phyloP scores from a whole-genome alignment of 805 yeast species.

The Yamadazyma sp. region DNA sequence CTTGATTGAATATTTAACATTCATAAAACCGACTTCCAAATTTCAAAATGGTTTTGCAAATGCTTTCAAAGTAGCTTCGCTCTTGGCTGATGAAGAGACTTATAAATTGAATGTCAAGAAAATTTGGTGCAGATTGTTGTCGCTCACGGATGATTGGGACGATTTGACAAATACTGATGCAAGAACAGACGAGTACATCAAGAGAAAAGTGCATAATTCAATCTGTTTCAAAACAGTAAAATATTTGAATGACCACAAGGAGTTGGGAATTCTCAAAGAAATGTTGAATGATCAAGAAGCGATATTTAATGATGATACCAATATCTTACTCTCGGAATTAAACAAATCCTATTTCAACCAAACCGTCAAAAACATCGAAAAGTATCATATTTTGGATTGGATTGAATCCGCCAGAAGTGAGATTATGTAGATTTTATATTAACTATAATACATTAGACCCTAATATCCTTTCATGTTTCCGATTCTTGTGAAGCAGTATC shows the following conservation, averaged over 20 bases:
- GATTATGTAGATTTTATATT: slow-evolving; percentile 11
- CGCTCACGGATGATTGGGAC: slow-evolving; percentile 50
- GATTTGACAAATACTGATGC: slow-evolving; percentile 31
- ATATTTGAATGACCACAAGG: slow-evolving; percentile 18
- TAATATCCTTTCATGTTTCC: too few species aligned
- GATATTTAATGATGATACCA: slow-evolving; percentile 6
- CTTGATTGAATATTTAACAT: slow-evolving; percentile 51
- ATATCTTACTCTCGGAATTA: slow-evolving; percentile 9
- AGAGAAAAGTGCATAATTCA: slow-evolving; percentile 39
- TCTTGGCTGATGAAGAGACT: slow-evolving; percentile 25
- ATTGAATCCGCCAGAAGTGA: slow-evolving; percentile 22
- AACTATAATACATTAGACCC: too few species aligned
- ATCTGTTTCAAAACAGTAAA: slow-evolving; percentile 42
- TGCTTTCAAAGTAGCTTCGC: slow-evolving; percentile 52
- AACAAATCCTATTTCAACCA: slow-evolving; percentile 8
- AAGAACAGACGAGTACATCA: slow-evolving; percentile 40
- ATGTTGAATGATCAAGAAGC: slow-evolving; percentile 8
- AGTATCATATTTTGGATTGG: slow-evolving; percentile 14
- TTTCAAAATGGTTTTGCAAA: slow-evolving; percentile 25
- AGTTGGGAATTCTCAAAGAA: slow-evolving; percentile 11
- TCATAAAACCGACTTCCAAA: slow-evolving; percentile 31
- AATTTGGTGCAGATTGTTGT: slow-evolving; percentile 60
- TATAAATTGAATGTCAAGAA: slow-evolving; percentile 20
- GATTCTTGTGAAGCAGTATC: neutral
- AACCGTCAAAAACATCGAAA: slow-evolving; percentile 4